These are phyloP conservation scores for Syncephalastrum contaminatum DNA, from an alignment of 371 early-diverging fungal genomes.

Conservation along the genomic window DNA sequence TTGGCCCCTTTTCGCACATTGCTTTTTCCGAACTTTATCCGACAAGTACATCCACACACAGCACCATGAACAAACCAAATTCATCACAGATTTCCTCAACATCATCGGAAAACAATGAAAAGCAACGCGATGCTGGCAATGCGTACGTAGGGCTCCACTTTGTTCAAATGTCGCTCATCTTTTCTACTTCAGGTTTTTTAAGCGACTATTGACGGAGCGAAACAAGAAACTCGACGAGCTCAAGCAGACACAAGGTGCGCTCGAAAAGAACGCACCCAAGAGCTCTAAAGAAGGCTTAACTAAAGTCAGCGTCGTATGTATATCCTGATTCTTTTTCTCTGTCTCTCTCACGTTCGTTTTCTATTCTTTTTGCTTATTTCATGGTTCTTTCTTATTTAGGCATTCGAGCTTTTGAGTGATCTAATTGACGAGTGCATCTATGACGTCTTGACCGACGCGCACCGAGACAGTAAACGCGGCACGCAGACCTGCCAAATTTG, in stretches of 20 bases:
- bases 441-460: slow-evolving; percentile 67
- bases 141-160: slow-evolving; percentile 8
- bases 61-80: slow-evolving; percentile 17
- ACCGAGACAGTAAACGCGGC: slow-evolving; percentile 60
- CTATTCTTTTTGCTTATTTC: neutral
- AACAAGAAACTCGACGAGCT: slow-evolving; percentile 40
- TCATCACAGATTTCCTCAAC: slow-evolving; percentile 4
- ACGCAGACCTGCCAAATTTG: slow-evolving; percentile 66
- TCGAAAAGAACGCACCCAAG: slow-evolving; percentile 23
- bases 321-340: no score
- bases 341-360: no score
- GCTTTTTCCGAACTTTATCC: no score
- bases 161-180: neutral
- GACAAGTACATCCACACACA: no score
- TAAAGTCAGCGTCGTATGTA: slow-evolving; percentile 31
- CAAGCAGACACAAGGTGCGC: slow-evolving; percentile 31
- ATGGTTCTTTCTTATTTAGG: slow-evolving; percentile 16
- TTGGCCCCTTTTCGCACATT: no score
- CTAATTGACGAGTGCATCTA: slow-evolving; percentile 66
- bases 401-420: slow-evolving; percentile 48
- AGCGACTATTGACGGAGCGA: slow-evolving; percentile 35
- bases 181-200: slow-evolving; percentile 25
- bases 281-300: slow-evolving; percentile 11
- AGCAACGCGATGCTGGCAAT: slow-evolving; percentile 16
- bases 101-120: slow-evolving; percentile 5